Evolutionary conservation across 2,329 filamentous ascomycete species (phyloP), one percentile per base, ranked within the genome.

Genomic region (Aspergillus hortae): DNA sequence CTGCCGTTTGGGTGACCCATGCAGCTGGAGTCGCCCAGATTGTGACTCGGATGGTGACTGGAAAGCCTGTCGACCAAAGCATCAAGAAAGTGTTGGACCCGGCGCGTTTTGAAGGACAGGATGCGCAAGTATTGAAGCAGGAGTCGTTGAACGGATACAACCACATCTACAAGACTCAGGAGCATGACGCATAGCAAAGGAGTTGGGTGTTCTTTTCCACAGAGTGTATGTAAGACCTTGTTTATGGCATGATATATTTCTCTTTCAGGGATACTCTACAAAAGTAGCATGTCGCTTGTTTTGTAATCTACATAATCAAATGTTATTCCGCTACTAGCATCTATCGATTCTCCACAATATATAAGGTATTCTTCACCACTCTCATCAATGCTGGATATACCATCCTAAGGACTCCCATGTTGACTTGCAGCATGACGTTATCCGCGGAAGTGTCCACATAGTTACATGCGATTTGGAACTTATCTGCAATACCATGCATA

Each of bases 1-100:
- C 65, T 4, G 67, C 66, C 1, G 67, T 71, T 15, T 71, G 68
- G 69, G 61, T 71, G 32, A 69, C 68, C 0, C 65, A 68, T 54
- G 68, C 67, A 25, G 67, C 67, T 41, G 68, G 68, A 1, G 57
- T 59, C 5, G 68, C 66, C 14, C 65, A 60, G 27, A 52, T 71
- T 15, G 38, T 61, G 41, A 43, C 50, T 15, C 45, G 42, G 19
- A 54, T 52, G 40, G 48, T 56, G 14, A 51, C 51, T 40, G 56
- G 55, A 10, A 49, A 61, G 17, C 44, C 46, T 4, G 55, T 66
- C 25, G 60, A 62, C 45, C 53, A 51, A 33, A 33, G 9, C 25
- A 32, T 59, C 33, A 56, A 43, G 48, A 51, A 53, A 27, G 57
- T 58, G 6, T 48, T 67, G 19, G 54, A 64, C 53, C 65, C 66